phyloP scores from a whole-genome alignment of 495 filamentous ascomycete genomes.

The Beverwykella pulmonaria region DNA sequence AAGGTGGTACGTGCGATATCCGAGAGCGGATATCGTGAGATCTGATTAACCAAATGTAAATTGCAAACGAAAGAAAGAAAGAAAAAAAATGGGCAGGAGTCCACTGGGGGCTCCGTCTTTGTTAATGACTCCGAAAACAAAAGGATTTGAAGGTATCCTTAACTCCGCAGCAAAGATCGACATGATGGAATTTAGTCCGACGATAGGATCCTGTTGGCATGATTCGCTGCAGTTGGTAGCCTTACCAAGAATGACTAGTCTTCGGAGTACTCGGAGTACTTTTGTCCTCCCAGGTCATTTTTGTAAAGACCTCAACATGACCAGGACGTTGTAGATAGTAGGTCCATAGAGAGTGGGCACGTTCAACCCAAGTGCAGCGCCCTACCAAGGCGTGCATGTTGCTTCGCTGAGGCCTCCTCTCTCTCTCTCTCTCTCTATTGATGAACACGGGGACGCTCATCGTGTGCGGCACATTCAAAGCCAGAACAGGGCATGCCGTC shows the following conservation, averaged over 20 bases:
- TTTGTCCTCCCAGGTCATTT: background rate
- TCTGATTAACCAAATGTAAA: too few relatives aligned
- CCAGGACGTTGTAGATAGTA: background rate
- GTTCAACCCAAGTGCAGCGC: too few relatives aligned
- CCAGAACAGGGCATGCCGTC: too few relatives aligned
- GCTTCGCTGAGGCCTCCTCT: too few relatives aligned
- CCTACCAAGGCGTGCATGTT: too few relatives aligned
- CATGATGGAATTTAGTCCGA: slow-evolving; percentile 5
- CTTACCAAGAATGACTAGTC: slow-evolving; percentile 12
- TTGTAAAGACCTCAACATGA: background rate
- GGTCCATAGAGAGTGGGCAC: too few relatives aligned
- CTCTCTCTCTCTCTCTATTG: too few relatives aligned
- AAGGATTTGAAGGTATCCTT: background rate
- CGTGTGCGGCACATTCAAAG: too few relatives aligned
- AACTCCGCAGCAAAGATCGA: slow-evolving; percentile 1
- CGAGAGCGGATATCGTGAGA: too few relatives aligned
- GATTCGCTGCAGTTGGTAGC: slow-evolving; percentile 5
- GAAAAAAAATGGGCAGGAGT: too few relatives aligned
- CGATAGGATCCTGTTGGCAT: background rate
- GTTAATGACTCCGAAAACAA: slow-evolving; percentile 8
- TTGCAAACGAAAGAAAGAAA: too few relatives aligned
- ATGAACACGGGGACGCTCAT: too few relatives aligned
- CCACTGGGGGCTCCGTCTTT: background rate
- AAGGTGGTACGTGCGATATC: background rate
- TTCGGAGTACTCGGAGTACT: slow-evolving; percentile 24